Conservation (phyloP, 768 basidiomycete genomes). For the Auriscalpium vulgare region DNA sequence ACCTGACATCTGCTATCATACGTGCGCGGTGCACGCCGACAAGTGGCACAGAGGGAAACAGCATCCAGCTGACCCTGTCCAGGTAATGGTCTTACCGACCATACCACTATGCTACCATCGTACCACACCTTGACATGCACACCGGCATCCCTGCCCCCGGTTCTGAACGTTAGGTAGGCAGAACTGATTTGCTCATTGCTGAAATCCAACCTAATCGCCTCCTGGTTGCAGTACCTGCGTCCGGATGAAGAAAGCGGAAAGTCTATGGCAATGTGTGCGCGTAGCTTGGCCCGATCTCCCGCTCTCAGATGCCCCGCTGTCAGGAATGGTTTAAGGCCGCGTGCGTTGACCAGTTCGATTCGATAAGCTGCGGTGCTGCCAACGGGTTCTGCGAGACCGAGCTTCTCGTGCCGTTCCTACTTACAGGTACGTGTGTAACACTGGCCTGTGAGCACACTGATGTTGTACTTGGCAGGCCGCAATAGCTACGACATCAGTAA, state of each 20-base stretch:
- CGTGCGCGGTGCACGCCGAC: constrained; percentile 27
- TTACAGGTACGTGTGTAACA: constrained; percentile 21
- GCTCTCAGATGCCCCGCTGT: constrained; percentile 35
- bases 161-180: constrained; percentile 36
- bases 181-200: too few species aligned
- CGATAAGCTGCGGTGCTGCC: constrained; percentile 35
- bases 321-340: constrained; percentile 27
- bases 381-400: constrained; percentile 28
- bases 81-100: constrained; percentile 43
- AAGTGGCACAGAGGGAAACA: too few species aligned
- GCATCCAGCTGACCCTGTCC: background rate
- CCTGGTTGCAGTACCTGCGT: constrained; percentile 29
- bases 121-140: constrained; percentile 51
- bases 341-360: constrained; percentile 38
- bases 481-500: constrained; percentile 68
- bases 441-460: constrained; percentile 5
- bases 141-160: constrained; percentile 37
- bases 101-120: constrained; percentile 28
- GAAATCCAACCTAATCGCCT: too few species aligned
- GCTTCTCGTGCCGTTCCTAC: constrained; percentile 20
- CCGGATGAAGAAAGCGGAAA: constrained; percentile 32
- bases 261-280: background rate
- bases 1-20: constrained; percentile 42
- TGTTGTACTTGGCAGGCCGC: constrained; percentile 24
- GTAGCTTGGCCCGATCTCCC: background rate